A percentile compares a stretch with the other conserved stretches of the same genome.
Conservation (phyloP, 140 eudicot genomes). For the Anethum foeniculum region DNA sequence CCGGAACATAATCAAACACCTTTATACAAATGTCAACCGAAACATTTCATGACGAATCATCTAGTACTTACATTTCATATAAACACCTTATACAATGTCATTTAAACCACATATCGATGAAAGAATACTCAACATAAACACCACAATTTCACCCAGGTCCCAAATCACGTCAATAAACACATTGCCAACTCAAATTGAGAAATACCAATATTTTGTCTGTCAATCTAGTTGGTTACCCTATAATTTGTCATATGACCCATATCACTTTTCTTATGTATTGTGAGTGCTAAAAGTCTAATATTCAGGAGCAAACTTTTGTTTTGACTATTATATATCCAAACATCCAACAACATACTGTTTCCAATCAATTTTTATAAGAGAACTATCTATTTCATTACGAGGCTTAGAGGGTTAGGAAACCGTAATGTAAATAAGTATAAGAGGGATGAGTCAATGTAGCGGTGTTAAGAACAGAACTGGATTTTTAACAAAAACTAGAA, state of each 20-base stretch:
- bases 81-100: neutral
- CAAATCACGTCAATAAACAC: neutral
- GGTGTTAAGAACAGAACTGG: neutral
- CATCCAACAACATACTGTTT: neutral
- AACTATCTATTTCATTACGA: neutral
- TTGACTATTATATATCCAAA: neutral
- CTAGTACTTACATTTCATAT: neutral
- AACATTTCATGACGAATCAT: neutral
- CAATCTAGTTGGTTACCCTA: neutral
- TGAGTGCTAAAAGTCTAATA: neutral
- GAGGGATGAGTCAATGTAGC: neutral
- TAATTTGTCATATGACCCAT: neutral
- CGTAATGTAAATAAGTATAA: neutral
- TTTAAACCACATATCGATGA: neutral
- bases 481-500: no score
- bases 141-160: neutral
- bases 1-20: neutral
- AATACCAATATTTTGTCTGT: neutral
- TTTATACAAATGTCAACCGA: neutral
- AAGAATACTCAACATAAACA: neutral
- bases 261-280: neutral
- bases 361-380: neutral
- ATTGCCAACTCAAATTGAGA: neutral
- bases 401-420: neutral
- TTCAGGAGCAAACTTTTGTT: neutral